A percentile compares a stretch with the other conserved stretches of the same genome.
phyloP scores from a whole-genome alignment of 306 rosid genomes.

The Trichosanthes truncata region DNA sequence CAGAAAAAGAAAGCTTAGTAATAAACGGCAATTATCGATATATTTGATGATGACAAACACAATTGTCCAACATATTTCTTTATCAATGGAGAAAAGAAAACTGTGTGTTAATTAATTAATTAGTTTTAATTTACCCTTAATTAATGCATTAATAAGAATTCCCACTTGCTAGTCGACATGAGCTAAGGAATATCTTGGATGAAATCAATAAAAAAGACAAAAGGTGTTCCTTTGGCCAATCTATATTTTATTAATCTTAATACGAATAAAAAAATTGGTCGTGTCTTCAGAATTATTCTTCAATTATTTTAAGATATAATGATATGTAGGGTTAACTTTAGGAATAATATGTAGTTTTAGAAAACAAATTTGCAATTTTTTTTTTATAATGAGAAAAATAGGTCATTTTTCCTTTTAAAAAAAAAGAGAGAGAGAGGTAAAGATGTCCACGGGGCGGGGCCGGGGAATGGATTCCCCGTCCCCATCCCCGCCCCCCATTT shows the following conservation, averaged over 20 bases:
- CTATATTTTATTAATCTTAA: background rate
- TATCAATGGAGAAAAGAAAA: background rate
- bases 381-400: no score
- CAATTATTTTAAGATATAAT: background rate
- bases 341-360: no score
- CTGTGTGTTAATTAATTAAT: background rate
- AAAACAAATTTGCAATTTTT: no score
- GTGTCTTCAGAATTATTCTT: no score
- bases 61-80: background rate
- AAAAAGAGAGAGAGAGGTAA: no score
- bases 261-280: background rate
- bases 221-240: background rate
- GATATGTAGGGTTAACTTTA: background rate
- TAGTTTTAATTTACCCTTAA: background rate
- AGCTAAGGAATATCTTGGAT: background rate
- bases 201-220: background rate
- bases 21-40: conserved; percentile 1
- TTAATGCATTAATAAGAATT: background rate
- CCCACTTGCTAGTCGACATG: conserved; percentile 4
- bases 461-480: no score
- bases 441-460: no score
- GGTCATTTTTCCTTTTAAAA: no score
- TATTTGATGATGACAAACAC: conserved; percentile 1
- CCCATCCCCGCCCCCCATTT: no score
- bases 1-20: background rate